Percentiles rank a stretch among this genome's conserved stretches.
phyloP scores from a whole-genome alignment of 2,329 filamentous ascomycete species.

The Herpotrichia juniperi region DNA sequence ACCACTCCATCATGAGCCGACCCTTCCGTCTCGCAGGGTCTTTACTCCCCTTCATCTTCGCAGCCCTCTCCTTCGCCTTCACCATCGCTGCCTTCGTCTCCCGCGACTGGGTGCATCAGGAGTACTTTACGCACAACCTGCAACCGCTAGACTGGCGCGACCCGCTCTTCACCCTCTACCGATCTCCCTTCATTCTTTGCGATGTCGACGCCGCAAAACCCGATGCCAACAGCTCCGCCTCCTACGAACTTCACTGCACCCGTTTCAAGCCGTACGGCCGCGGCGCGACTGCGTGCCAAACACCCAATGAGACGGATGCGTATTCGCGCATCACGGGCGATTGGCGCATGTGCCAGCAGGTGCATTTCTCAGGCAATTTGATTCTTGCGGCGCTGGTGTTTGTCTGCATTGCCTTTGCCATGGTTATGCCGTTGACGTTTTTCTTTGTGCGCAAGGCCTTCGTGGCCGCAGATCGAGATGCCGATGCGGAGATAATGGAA shows the following conservation, averaged over 20 bases:
- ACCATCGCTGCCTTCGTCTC: not conserved
- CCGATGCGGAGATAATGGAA: too few species aligned
- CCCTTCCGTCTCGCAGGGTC: not conserved
- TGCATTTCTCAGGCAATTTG: too few species aligned
- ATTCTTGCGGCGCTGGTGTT: too few species aligned
- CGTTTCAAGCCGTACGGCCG: not conserved
- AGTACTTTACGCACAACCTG: not conserved
- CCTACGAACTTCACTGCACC: not conserved
- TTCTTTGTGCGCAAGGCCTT: too few species aligned
- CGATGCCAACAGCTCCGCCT: not conserved
- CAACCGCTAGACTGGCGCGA: not conserved
- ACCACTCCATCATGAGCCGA: too few species aligned
- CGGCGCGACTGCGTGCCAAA: not conserved
- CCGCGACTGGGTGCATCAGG: slow-evolving; percentile 3
- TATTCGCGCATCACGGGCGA: too few species aligned
- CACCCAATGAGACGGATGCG: not conserved
- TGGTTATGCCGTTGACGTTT: too few species aligned
- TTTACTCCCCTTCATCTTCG: slow-evolving; percentile 1
- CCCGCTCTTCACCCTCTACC: not conserved
- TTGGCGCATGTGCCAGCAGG: too few species aligned
- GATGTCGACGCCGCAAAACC: not conserved
- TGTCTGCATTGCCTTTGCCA: too few species aligned
- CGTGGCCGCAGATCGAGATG: too few species aligned
- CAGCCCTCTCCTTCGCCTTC: not conserved
- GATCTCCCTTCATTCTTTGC: slow-evolving; percentile 2